Base-by-base conservation (phyloP, 176 grass and related monocot species). In the Eragrostis curvula region DNA sequence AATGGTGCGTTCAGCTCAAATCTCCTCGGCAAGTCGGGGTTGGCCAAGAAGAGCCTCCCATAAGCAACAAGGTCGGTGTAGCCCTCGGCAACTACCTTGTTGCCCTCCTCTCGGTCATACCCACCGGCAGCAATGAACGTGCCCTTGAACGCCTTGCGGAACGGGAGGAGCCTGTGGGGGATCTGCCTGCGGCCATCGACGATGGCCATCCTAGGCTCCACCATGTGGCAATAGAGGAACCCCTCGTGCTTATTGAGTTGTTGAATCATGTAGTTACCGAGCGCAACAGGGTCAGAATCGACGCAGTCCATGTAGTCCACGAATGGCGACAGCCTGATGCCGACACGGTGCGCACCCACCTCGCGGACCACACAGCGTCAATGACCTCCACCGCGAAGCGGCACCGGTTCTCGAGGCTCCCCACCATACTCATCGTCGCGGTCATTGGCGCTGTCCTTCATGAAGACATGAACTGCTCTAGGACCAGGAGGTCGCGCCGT, bases 31-130 rank as follows among this genome's bases (percentile, higher is more conserved):
- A 88, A 55, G 14, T 88, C 86, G 0, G 86, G 86, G 3, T 88
- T 88, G 1, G 81, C 75, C 12, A 88, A 74, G 55, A 84, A 89
- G 3, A 68, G 30, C 52, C 69, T 79, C 3, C 76, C 81, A 0
- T 80, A 89, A 0, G 81, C 87, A 2, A 84, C 70, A 0, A 89
- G 81, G 7, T 89, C 81, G 0, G 81, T 1, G 7, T 89, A 89
- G 9, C 81, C 69, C 0, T 89, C 62, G 0, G 17, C 70, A 3
- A 84, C 51, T 7, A 80, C 76, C 44, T 70, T 75, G 24, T 85
- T 85, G 15, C 75, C 87, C 75, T 89, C 87, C 3, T 75, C 52
- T 0, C 51, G 12, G 2, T 80, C 44, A 1, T 84, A 89, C 9
- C 87, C 87, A 0, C 87, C 76, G 0, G 60, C 76, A 0, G 70